Base-by-base conservation (phyloP, 768 basidiomycete species). In the Kwoniella bestiolae region DNA sequence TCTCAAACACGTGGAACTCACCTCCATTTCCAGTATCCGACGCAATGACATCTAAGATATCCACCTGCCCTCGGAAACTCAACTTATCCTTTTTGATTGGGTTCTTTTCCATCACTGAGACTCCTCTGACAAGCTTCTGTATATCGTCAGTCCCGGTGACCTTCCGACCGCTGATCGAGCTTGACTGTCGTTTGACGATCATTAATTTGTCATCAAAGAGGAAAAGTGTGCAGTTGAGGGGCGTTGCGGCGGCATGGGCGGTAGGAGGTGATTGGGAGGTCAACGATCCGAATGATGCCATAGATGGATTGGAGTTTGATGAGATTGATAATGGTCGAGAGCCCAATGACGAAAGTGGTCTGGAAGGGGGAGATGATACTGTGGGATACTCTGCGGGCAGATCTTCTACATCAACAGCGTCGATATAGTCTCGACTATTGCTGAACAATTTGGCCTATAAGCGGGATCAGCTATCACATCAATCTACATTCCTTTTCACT, bases 191-290 rank as follows among this genome's bases (percentile, higher is more conserved):
- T 82, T 97, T 97, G 51, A 89, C 90, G 66, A 99, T 87, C 78
- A 98, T 85, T 23, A 99, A 83, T 75, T 92, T 92, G 82, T 99
- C 95, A 68, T 94, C 91, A 78, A 99, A 98, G 50, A 99, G 84
- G 79, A 98, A 91, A 29, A 99, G 83, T 2, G 91, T 91, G 80
- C 91, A 94, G 56, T 56, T 55, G 18, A 95, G 85, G 0, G 85
- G 83, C 28, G 63, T n/a, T 35, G 46, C 28, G 49, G 51, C 18
- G 50, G 71, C 25, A 60, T 65, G 21, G 31, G 45, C 12, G 16
- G 62, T 5, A 49, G 59, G 55, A 4, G 66, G 66, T 18, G 66
- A 68, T 6, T 62, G 61, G 2, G 71, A 67, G 12, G 56, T 50
- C 28, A 60, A 56, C 21, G 71, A 75, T n/a, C 67, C 65, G 32